Conservation (phyloP, 345 rosid species). For the Tarenaya hassleriana region DNA sequence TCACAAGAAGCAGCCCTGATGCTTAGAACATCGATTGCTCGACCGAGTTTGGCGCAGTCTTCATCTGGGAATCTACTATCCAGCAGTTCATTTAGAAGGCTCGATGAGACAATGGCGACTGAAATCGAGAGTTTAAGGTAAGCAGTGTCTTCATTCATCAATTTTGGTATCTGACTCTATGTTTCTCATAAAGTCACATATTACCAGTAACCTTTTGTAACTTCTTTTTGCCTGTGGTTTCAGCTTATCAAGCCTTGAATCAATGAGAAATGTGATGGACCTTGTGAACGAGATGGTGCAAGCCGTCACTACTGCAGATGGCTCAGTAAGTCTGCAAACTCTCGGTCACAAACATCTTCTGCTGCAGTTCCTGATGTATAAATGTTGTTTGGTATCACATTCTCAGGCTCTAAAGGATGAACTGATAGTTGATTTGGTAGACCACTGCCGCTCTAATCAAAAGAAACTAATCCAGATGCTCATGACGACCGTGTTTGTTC, state of each 20-base stretch:
- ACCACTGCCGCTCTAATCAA: constrained; percentile 76
- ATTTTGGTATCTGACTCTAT: too few relatives aligned
- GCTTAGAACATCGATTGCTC: constrained; percentile 65
- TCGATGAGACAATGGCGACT: constrained; percentile 88
- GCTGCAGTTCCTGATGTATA: constrained; percentile 5
- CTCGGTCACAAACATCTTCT: not conserved
- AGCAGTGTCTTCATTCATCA: not conserved
- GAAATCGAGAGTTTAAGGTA: constrained; percentile 77
- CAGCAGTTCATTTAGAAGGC: constrained; percentile 67
- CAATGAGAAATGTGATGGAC: constrained; percentile 72
- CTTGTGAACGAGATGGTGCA: constrained; percentile 83
- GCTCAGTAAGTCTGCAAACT: constrained; percentile 37
- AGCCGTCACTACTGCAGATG: constrained; percentile 62
- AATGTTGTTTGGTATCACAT: constrained; percentile 7
- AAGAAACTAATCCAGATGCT: constrained; percentile 92
- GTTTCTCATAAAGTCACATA: too few relatives aligned
- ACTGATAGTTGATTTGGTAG: constrained; percentile 76
- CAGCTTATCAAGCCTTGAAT: constrained; percentile 71
- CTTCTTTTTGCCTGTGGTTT: constrained; percentile 9
- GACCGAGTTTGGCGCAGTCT: constrained; percentile 35
- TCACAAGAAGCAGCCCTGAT: constrained; percentile 64
- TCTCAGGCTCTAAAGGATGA: constrained; percentile 84
- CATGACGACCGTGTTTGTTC: constrained; percentile 69
- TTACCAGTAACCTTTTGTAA: not conserved
- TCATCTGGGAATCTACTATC: constrained; percentile 66